Evolutionary conservation across 129 eudicot species (phyloP).

Genomic region (Kitagawia praeruptora): DNA sequence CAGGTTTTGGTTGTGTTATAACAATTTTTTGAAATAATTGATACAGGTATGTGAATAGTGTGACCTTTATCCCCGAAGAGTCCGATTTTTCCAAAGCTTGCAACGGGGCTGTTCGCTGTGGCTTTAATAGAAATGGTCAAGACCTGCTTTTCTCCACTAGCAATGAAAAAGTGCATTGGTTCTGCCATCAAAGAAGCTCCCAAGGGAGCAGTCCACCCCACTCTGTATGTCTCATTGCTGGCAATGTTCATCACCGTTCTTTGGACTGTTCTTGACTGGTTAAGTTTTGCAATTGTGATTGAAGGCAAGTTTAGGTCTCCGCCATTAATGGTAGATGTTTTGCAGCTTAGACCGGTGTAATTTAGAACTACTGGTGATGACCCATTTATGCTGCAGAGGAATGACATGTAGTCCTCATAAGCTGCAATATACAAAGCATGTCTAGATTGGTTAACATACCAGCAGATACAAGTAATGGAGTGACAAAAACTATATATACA

Average conservation of each 20-base stretch:
- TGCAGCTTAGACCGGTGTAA: conserved; percentile 73
- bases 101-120: conserved; percentile 40
- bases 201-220: conserved; percentile 83
- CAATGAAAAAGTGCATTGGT: conserved; percentile 61
- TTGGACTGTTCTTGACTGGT: conserved; percentile 49
- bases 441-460: neutral
- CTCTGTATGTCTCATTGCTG: conserved; percentile 65
- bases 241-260: conserved; percentile 67
- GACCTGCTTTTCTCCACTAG: conserved; percentile 58
- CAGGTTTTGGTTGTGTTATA: conserved; percentile 36
- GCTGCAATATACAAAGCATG: conserved; percentile 32
- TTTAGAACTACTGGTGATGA: conserved; percentile 67
- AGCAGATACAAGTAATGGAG: neutral
- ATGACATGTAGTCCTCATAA: conserved; percentile 77
- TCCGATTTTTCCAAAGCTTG: conserved; percentile 90
- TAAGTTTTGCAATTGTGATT: conserved; percentile 66
- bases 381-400: conserved; percentile 94
- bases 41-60: conserved; percentile 57
- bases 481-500: neutral
- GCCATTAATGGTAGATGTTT: conserved; percentile 31
- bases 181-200: conserved; percentile 71
- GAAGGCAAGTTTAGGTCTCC: conserved; percentile 83
- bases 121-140: conserved; percentile 48
- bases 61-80: conserved; percentile 75
- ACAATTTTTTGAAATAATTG: conserved; percentile 48